These are phyloP conservation scores for Fusarium illudens DNA, from an alignment of 2,329 filamentous ascomycete genomes.

Conservation along the genomic window DNA sequence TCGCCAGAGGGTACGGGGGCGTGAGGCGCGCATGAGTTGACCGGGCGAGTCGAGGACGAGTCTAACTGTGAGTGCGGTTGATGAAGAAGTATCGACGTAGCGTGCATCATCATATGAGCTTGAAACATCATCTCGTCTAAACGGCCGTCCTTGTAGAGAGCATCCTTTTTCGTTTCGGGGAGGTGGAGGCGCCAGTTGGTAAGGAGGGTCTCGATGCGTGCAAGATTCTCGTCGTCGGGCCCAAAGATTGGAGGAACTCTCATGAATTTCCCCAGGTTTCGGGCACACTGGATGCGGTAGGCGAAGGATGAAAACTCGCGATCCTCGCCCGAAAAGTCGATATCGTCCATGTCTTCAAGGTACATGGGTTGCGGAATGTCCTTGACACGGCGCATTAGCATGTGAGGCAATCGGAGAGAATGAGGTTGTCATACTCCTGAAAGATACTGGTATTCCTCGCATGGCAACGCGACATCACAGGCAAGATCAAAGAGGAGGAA, in stretches of 20 bases:
- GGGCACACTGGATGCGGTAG: constrained; percentile 82
- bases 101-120: constrained; percentile 79
- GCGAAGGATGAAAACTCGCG: constrained; percentile 83
- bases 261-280: constrained; percentile 82
- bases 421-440: constrained; percentile 57
- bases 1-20: constrained; percentile 58
- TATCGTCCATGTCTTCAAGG: constrained; percentile 78
- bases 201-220: constrained; percentile 61
- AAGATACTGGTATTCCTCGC: constrained; percentile 79
- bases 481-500: constrained; percentile 74
- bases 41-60: constrained; percentile 62
- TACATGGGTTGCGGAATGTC: constrained; percentile 66
- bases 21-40: constrained; percentile 74
- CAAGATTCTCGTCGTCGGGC: constrained; percentile 62
- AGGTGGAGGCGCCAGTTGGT: constrained; percentile 84
- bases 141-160: constrained; percentile 73
- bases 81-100: constrained; percentile 77
- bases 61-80: constrained; percentile 81
- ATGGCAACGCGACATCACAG: constrained; percentile 77
- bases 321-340: constrained; percentile 75
- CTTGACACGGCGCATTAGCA: constrained; percentile 48
- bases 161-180: constrained; percentile 74
- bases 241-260: constrained; percentile 60
- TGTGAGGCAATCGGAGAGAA: background rate
- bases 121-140: constrained; percentile 94